Percentiles rank a stretch among this genome's conserved stretches.
Evolutionary conservation across 2,329 filamentous ascomycete genomes (phyloP).

Genomic region (Aspergillus vadensis): DNA sequence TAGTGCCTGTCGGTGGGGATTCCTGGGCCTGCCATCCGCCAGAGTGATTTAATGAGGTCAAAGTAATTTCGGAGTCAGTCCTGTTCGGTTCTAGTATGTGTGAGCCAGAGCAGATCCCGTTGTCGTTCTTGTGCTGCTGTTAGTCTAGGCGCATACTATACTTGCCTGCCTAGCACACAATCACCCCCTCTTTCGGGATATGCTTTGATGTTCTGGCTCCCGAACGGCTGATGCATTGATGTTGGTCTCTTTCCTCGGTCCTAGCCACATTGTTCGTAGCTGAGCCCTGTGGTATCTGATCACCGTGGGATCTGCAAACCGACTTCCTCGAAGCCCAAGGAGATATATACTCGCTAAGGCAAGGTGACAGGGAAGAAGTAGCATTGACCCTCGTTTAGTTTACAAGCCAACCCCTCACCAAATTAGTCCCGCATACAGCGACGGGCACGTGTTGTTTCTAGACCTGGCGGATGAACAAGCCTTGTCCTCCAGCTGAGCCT

Average conservation of each 20-base stretch:
- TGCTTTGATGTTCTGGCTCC: no score
- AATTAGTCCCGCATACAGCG: slow-evolving; percentile 22
- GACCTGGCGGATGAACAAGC: slow-evolving; percentile 1
- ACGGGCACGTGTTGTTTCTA: slow-evolving; percentile 25
- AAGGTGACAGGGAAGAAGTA: background rate
- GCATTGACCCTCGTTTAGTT: background rate
- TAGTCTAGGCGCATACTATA: background rate
- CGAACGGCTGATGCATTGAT: no score
- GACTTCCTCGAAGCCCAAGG: no score
- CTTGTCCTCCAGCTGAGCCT: background rate
- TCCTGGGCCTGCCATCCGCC: background rate
- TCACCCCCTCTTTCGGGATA: no score
- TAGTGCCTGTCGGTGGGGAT: background rate
- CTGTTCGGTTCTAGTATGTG: background rate
- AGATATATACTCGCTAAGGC: no score
- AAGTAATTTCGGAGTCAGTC: background rate
- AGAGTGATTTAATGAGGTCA: background rate
- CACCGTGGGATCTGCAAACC: no score
- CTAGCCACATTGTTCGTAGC: no score
- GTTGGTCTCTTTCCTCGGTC: no score
- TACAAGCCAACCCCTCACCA: background rate
- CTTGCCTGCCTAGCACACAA: background rate
- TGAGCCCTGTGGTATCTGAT: no score
- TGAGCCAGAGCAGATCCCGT: background rate
- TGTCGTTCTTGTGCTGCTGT: background rate